Base-by-base conservation (phyloP, 1,284 basidiomycete genomes). In the Boletellus dicymbophilus region DNA sequence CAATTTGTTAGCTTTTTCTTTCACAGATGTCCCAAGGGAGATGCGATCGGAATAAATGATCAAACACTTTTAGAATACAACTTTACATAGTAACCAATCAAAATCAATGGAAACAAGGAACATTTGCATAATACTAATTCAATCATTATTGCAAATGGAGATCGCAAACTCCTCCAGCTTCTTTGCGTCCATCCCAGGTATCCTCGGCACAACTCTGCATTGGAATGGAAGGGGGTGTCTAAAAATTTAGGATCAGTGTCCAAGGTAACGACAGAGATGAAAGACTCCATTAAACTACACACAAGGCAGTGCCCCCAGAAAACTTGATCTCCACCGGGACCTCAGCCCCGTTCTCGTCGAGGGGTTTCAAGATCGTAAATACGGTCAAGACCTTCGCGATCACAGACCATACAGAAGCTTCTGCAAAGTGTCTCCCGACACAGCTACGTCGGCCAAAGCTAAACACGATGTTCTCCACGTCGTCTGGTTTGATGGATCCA, bases 381-480 rank as follows among this genome's bases (percentile, higher is more conserved):
- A 30, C 39, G 16, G 56, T 38, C 21, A 58, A 20, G 8, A 58
- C 40, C 6, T 27, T 45, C 28, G 30, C 36, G 11, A 53, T 42
- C 18, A 51, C n/a, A 25, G 31, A n/a, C 54, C 54, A 48, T 11
- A 60, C n/a, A 8, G 56, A 46, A 3, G 21, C 22, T n/a, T 57
- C 55, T 8, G 55, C 46, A 37, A 56, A 53, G 37, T 57, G 33
- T 39, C 37, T 42, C 8, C 49, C 49, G 20, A 28, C 26, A 41
- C 52, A 51, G 15, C 46, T 53, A 9, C 51, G 46, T 16, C 53
- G 47, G 33, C 53, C 53, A 15, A 55, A 55, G 31, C 54, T 53
- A 26, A 47, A 55, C 13, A 28, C 23, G 20, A 48, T 39, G 27
- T 48, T 16, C 3, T 43, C 26, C 3, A 20, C 27, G 13, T 40